These are phyloP conservation scores for Aegle marmelos DNA, from an alignment of 345 rosid species.

Conservation along the genomic window DNA sequence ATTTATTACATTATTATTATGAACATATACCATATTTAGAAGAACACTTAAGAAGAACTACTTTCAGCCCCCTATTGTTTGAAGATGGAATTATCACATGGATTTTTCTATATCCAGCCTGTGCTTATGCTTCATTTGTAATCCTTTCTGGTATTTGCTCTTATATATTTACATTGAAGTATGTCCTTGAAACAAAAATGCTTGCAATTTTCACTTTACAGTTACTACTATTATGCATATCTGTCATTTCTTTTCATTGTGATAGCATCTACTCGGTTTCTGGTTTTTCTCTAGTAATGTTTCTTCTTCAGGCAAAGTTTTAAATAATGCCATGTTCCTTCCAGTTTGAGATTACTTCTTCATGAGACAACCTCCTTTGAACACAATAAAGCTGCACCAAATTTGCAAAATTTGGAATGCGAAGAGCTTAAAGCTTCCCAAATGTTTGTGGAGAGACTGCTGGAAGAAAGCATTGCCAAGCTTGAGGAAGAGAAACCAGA, in stretches of 20 bases:
- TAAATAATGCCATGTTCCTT: constrained; percentile 20
- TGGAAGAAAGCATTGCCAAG: constrained; percentile 77
- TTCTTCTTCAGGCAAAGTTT: constrained; percentile 9
- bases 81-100: background rate
- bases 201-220: background rate
- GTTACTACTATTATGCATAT: background rate
- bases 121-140: background rate
- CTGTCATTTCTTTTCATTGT: background rate
- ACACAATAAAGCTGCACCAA: constrained; percentile 40
- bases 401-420: constrained; percentile 39
- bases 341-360: constrained; percentile 87
- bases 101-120: background rate
- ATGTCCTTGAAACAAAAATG: constrained; percentile 1
- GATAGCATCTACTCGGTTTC: background rate
- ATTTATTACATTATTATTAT: background rate
- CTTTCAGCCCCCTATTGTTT: background rate
- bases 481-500: constrained; percentile 66
- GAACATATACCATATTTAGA: background rate
- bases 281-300: background rate
- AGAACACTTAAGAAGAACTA: background rate
- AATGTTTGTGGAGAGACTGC: constrained; percentile 60
- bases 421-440: constrained; percentile 64
- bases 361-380: constrained; percentile 52
- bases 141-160: background rate
- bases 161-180: background rate